phyloP scores from a whole-genome alignment of 768 basidiomycete species.

The Grammothele lineata region DNA sequence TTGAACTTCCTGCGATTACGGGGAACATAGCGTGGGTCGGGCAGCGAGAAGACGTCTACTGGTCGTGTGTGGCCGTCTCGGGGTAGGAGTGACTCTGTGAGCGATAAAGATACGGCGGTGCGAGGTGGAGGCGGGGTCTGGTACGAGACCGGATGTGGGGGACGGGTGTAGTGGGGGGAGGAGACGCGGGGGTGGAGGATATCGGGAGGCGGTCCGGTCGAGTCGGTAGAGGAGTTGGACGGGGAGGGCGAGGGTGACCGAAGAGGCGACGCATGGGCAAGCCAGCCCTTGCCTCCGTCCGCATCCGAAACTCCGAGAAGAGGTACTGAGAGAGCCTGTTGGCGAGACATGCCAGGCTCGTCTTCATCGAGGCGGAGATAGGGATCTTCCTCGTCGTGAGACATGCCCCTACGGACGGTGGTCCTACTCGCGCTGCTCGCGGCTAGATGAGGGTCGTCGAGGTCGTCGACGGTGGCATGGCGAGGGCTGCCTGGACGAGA shows the following conservation, averaged over 20 bases:
- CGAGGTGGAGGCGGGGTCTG: slow-evolving; percentile 39
- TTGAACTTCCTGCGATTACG: slow-evolving; percentile 67
- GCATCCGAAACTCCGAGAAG: slow-evolving; percentile 40
- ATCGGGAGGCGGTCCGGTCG: slow-evolving; percentile 39
- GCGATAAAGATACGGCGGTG: slow-evolving; percentile 51
- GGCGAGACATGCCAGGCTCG: slow-evolving; percentile 37
- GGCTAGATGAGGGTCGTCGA: slow-evolving; percentile 73
- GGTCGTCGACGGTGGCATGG: slow-evolving; percentile 57
- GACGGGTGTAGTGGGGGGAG: slow-evolving; percentile 13
- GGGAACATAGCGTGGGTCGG: slow-evolving; percentile 68
- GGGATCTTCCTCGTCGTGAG: slow-evolving; percentile 55
- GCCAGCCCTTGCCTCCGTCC: slow-evolving; percentile 49
- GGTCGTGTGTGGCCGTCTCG: slow-evolving; percentile 63
- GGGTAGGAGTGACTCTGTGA: slow-evolving; percentile 79
- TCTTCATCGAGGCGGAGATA: slow-evolving; percentile 75
- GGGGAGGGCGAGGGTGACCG: slow-evolving; percentile 41
- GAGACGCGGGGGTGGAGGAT: slow-evolving; percentile 31
- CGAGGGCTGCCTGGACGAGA: slow-evolving; percentile 46
- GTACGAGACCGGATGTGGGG: slow-evolving; percentile 22
- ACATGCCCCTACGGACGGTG: slow-evolving; percentile 26
- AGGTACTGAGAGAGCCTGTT: slow-evolving; percentile 33
- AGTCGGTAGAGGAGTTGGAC: slow-evolving; percentile 39
- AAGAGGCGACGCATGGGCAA: slow-evolving; percentile 71
- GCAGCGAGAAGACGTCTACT: slow-evolving; percentile 69
- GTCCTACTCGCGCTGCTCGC: slow-evolving; percentile 32